Evolutionary conservation across 208 protist species (phyloP).

Genomic region (Leptomonas pyrrhocoris): DNA sequence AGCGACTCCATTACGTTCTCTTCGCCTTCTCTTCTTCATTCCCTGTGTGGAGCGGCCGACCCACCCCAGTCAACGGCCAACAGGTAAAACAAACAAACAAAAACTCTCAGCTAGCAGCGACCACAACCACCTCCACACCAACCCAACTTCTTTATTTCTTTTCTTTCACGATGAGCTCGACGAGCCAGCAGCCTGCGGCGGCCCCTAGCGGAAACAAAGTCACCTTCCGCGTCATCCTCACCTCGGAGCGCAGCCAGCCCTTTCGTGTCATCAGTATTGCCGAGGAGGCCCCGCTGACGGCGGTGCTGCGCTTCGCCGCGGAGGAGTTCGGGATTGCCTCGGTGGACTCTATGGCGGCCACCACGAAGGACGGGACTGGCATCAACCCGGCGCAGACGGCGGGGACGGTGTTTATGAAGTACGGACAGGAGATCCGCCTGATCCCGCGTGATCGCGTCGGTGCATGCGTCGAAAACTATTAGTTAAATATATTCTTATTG

Average conservation of each 20-base stretch:
- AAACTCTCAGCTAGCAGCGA: too few species aligned
- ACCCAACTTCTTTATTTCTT: not conserved
- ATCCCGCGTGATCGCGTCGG: slow-evolving; percentile 96
- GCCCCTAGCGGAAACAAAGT: slow-evolving; percentile 64
- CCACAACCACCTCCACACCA: not conserved
- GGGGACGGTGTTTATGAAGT: slow-evolving; percentile 95
- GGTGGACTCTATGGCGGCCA: slow-evolving; percentile 84
- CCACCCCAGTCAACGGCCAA: not conserved
- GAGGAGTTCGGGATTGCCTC: slow-evolving; percentile 91
- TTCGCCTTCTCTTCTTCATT: not conserved
- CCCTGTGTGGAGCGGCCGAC: not conserved
- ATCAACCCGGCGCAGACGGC: slow-evolving; percentile 95
- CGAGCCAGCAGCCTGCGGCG: slow-evolving; percentile 4
- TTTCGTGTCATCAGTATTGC: slow-evolving; percentile 92
- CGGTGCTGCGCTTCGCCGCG: slow-evolving; percentile 94
- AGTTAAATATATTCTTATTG: not conserved
- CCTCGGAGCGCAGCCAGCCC: slow-evolving; percentile 81
- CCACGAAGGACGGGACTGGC: slow-evolving; percentile 94
- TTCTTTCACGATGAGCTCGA: slow-evolving; percentile 11
- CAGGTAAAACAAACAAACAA: not conserved
- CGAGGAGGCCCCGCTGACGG: slow-evolving; percentile 95
- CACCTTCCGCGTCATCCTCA: slow-evolving; percentile 83
- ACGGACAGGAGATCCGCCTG: slow-evolving; percentile 93
- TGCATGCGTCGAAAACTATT: not conserved
- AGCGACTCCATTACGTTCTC: too few species aligned